Percentiles rank a stretch among this genome's conserved stretches.
Conservation (phyloP, 2,329 filamentous ascomycete species). For the Colletotrichum sansevieriae region DNA sequence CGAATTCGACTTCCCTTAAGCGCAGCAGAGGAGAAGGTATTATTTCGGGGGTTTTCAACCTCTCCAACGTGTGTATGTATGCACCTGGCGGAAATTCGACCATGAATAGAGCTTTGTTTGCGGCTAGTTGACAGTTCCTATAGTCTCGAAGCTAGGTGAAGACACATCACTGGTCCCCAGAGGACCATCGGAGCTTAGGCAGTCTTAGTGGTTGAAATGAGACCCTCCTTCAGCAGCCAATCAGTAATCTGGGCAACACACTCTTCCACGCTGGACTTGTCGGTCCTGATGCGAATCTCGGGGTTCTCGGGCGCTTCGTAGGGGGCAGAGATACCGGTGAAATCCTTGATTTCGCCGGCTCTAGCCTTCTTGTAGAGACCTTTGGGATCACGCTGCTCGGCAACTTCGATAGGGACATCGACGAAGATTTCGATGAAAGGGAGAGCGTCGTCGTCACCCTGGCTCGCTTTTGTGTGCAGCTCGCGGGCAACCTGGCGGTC, state of each 20-base stretch:
- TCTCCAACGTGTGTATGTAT: constrained; percentile 20
- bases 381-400: constrained; percentile 96
- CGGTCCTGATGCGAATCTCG: constrained; percentile 88
- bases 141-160: constrained; percentile 12
- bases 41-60: neutral
- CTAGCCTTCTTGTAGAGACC: constrained; percentile 97
- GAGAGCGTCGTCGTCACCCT: constrained; percentile 74
- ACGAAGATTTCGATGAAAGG: constrained; percentile 96
- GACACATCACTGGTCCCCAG: neutral
- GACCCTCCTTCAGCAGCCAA: constrained; percentile 79
- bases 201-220: constrained; percentile 58
- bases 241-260: constrained; percentile 86
- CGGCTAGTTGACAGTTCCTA: constrained; percentile 13
- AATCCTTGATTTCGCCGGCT: constrained; percentile 94
- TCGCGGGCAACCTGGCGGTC: constrained; percentile 87
- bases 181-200: constrained; percentile 33
- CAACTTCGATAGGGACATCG: constrained; percentile 90
- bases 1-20: constrained; percentile 81
- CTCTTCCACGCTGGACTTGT: constrained; percentile 87
- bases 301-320: constrained; percentile 91
- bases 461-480: constrained; percentile 75
- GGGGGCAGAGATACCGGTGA: constrained; percentile 94
- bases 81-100: constrained; percentile 3
- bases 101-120: constrained; percentile 9
- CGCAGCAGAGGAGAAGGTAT: neutral